Evolutionary conservation across 768 basidiomycete genomes (phyloP), one percentile per base, ranked within the genome.

Genomic region (Collybia sp.): DNA sequence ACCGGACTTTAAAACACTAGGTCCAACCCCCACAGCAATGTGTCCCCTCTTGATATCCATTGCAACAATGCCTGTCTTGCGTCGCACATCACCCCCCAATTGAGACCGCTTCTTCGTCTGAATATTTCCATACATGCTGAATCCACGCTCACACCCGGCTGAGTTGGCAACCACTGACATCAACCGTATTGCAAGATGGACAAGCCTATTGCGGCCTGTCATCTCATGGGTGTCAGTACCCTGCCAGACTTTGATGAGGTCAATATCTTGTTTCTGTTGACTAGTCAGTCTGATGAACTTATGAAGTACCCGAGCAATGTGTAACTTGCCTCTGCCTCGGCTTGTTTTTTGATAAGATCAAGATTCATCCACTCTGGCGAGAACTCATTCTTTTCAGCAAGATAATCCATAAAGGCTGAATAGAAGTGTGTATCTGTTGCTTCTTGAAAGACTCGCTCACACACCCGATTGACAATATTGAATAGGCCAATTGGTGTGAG

Each of bases 31-130:
- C n/a, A n/a, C n/a, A n/a, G n/a, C n/a, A n/a, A n/a, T n/a, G n/a
- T n/a, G n/a, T n/a, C n/a, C 33, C 33, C 20, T 6, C 16, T 45
- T 45, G 38, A 45, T 30, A n/a, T 49, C 11, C 48, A 45, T 50
- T 38, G 49, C 38, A 12, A 55, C 47, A 1, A 43, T 25, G 0
- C 46, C 47, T 16, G 40, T 33, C 3, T 55, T 48, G 42, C 50
- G 54, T 6, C 48, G 51, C 35, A 48, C 53, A 12, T 43, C 18
- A 9, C 37, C 35, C 11, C 50, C 33, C 4, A 56, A 42, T 5
- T 53, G 47, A 30, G 52, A 52, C 18, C 55, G 54, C 8, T 48
- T 50, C 44, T 60, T 58, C 0, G 56, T 62, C 2, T 56, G 50
- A 11, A 54, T 56, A 3, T 46, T n/a, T 6, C 58, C 54, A 32